phyloP scores from a whole-genome alignment of 495 filamentous ascomycete species.

The Neurospora terricola region DNA sequence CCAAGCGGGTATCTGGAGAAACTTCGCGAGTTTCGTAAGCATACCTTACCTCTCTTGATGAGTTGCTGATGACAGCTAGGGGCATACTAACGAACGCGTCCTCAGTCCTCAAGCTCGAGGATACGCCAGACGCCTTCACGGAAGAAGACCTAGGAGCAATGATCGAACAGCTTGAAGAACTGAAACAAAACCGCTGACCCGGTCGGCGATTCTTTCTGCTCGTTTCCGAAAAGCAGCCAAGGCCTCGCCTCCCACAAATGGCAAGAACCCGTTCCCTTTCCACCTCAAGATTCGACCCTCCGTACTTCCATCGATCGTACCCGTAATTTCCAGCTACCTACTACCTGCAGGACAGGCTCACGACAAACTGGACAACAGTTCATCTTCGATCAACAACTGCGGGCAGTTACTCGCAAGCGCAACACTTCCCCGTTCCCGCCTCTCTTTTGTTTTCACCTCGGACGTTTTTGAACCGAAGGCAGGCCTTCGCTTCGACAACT shows the following conservation, averaged over 20 bases:
- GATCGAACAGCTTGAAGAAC: not conserved
- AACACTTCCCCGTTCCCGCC: not conserved
- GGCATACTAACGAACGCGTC: not conserved
- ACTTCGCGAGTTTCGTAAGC: not conserved
- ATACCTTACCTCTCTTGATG: not conserved
- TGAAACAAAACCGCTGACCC: not conserved
- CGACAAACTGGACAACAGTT: not conserved
- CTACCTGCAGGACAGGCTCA: not conserved
- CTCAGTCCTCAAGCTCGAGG: not conserved
- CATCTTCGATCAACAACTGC: not conserved
- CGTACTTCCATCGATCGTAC: not conserved
- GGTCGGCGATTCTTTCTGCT: not conserved
- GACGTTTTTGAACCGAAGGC: not conserved
- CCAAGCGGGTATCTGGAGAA: not conserved
- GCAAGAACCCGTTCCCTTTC: not conserved
- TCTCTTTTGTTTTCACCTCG: not conserved
- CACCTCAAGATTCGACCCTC: not conserved
- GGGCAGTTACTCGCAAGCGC: not conserved
- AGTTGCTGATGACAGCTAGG: not conserved
- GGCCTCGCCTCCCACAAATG: not conserved
- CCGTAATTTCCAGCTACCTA: not conserved
- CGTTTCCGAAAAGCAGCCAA: not conserved
- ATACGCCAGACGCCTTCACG: not conserved
- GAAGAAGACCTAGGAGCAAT: not conserved
- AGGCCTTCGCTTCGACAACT: not conserved